These are phyloP conservation scores for Zygoascus hellenicus DNA, from an alignment of 1,139 yeast species.

Conservation along the genomic window DNA sequence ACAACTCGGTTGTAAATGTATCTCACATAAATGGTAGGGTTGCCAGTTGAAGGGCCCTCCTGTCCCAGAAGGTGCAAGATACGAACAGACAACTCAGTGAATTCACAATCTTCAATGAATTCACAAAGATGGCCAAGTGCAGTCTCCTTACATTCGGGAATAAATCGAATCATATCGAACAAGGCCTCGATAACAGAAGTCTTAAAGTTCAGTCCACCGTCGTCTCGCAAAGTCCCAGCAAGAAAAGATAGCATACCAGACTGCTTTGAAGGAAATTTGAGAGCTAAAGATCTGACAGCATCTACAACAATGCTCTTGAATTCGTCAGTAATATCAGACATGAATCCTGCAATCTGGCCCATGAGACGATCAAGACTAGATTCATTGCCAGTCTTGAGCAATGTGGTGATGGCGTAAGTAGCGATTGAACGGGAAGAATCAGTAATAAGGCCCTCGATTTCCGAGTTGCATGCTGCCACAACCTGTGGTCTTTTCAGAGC, in stretches of 20 bases:
- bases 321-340: constrained; percentile 93
- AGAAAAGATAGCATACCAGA: constrained; percentile 76
- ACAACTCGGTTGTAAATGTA: constrained; percentile 96
- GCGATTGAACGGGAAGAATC: constrained; percentile 89
- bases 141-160: constrained; percentile 79
- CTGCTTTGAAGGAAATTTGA: constrained; percentile 90
- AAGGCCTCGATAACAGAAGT: constrained; percentile 87
- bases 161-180: constrained; percentile 81
- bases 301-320: constrained; percentile 92
- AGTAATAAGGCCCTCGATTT: constrained; percentile 78
- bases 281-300: constrained; percentile 85
- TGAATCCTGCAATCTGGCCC: constrained; percentile 77
- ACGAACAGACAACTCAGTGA: constrained; percentile 85
- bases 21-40: constrained; percentile 88
- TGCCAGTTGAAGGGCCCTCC: constrained; percentile 84
- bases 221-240: constrained; percentile 81
- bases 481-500: constrained; percentile 79
- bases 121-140: constrained; percentile 91
- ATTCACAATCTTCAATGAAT: constrained; percentile 97
- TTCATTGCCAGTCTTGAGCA: constrained; percentile 90
- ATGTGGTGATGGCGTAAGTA: constrained; percentile 97
- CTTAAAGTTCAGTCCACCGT: constrained; percentile 79
- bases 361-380: constrained; percentile 87
- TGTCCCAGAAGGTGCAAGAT: constrained; percentile 86
- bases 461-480: constrained; percentile 68